Conservation (phyloP, 257 asterid species). For the Leptodermis oblonga region DNA sequence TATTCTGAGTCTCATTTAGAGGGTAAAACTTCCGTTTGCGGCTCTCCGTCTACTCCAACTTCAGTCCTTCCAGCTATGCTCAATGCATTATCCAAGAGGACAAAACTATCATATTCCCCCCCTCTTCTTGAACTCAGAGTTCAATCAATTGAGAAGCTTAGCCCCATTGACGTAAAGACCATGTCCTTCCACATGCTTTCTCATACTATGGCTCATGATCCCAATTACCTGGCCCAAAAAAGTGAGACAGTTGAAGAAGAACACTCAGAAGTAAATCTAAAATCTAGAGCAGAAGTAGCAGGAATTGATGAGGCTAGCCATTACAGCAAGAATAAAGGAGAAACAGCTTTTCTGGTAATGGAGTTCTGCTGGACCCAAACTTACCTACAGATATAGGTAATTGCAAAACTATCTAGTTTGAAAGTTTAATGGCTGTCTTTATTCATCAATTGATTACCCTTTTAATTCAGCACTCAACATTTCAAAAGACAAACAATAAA, state of each 20-base stretch:
- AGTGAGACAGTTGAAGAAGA: constrained; percentile 21
- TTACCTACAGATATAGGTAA: too few species aligned
- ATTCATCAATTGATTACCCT: too few species aligned
- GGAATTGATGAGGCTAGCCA: constrained; percentile 18
- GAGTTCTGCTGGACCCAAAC: too few species aligned
- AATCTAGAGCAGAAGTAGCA: constrained; percentile 21
- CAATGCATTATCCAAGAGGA: constrained; percentile 25
- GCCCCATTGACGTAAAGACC: constrained; percentile 73
- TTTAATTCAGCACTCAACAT: too few species aligned
- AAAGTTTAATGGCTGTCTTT: too few species aligned
- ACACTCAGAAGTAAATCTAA: constrained; percentile 8
- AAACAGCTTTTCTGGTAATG: too few species aligned
- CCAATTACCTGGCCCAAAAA: constrained; percentile 26
- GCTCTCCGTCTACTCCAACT: constrained; percentile 83
- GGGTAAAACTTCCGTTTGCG: constrained; percentile 29
- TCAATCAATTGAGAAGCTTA: constrained; percentile 65
- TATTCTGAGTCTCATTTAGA: constrained; percentile 46
- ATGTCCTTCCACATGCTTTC: constrained; percentile 74
- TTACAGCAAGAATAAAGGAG: too few species aligned
- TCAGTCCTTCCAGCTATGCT: constrained; percentile 61
- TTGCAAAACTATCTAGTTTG: too few species aligned
- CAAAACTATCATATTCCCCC: constrained; percentile 42
- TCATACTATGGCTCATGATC: constrained; percentile 42
- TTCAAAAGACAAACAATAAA: too few species aligned
- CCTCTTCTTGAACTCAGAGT: constrained; percentile 58